Evolutionary conservation across 345 rosid species (phyloP).

Genomic region (Stellera chamaejasme): DNA sequence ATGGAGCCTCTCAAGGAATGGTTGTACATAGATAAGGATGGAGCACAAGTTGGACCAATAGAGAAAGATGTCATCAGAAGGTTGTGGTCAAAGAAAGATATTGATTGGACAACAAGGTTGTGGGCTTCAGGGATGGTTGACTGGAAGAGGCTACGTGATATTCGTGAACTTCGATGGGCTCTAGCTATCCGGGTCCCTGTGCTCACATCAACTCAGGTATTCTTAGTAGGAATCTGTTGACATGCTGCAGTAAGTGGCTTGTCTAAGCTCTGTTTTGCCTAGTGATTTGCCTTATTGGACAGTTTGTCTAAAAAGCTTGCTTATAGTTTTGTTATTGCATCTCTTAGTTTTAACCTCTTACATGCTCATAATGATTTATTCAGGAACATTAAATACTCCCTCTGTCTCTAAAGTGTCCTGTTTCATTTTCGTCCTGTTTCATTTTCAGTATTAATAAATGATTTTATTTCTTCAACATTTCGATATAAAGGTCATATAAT

Average conservation of each 20-base stretch:
- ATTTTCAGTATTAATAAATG: no score
- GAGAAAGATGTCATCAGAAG: conserved; percentile 96
- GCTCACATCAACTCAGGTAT: conserved; percentile 89
- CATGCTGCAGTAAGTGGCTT: conserved; percentile 8
- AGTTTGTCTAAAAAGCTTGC: neutral
- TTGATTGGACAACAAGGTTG: conserved; percentile 88
- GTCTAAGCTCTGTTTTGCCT: neutral
- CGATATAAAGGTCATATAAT: no score
- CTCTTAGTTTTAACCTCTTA: neutral
- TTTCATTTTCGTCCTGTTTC: no score
- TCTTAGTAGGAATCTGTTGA: neutral
- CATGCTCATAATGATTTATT: no score
- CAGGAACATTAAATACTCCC: no score
- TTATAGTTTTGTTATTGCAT: conserved; percentile 4
- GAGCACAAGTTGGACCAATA: conserved; percentile 81
- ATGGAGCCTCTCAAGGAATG: conserved; percentile 99
- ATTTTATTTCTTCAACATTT: no score
- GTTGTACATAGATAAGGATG: conserved; percentile 76
- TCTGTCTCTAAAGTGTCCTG: no score
- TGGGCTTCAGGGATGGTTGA: conserved; percentile 96
- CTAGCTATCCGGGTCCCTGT: conserved; percentile 90
- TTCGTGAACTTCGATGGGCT: conserved; percentile 99
- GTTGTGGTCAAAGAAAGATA: conserved; percentile 86
- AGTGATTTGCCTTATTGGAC: neutral
- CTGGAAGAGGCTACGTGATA: conserved; percentile 93